phyloP scores from a whole-genome alignment of 352 stramenopile species.

The Phytophthora boehmeriae region DNA sequence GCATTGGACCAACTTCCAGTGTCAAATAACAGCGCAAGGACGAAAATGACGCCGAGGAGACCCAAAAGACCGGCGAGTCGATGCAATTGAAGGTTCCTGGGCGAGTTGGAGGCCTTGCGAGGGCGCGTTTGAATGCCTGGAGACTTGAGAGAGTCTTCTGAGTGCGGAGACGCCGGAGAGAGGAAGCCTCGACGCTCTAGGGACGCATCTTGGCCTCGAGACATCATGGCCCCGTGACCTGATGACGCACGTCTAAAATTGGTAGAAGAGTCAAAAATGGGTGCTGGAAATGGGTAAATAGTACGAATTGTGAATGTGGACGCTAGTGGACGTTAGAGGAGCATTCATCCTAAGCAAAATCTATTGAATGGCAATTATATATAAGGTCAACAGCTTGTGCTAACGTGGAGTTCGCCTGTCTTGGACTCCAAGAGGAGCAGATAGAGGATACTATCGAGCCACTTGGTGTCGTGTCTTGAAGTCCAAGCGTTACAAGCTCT shows the following conservation, averaged over 20 bases:
- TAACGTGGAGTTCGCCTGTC: neutral
- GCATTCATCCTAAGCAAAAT: conserved; percentile 26
- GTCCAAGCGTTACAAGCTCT: neutral
- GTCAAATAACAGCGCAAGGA: conserved; percentile 16
- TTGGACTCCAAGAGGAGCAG: conserved; percentile 1
- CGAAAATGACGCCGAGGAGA: conserved; percentile 24
- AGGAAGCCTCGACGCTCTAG: conserved; percentile 32
- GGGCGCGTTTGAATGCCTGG: conserved; percentile 15
- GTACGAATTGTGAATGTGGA: conserved; percentile 4
- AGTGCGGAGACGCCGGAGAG: conserved; percentile 13
- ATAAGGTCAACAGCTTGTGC: conserved; percentile 12
- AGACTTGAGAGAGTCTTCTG: neutral
- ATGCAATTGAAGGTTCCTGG: conserved; percentile 14
- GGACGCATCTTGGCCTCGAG: conserved; percentile 15
- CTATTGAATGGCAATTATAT: conserved; percentile 42
- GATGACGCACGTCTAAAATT: conserved; percentile 2
- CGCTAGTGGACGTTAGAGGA: neutral
- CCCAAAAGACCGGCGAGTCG: conserved; percentile 12
- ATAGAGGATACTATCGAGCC: neutral
- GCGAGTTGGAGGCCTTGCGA: conserved; percentile 6
- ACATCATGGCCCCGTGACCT: conserved; percentile 6
- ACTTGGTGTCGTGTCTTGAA: too few relatives aligned
- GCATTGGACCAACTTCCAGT: conserved; percentile 10
- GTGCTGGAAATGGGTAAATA: neutral
- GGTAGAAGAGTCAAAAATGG: conserved; percentile 2